Base-by-base conservation (phyloP, 495 filamentous ascomycete species). In the Terfezia boudieri region DNA sequence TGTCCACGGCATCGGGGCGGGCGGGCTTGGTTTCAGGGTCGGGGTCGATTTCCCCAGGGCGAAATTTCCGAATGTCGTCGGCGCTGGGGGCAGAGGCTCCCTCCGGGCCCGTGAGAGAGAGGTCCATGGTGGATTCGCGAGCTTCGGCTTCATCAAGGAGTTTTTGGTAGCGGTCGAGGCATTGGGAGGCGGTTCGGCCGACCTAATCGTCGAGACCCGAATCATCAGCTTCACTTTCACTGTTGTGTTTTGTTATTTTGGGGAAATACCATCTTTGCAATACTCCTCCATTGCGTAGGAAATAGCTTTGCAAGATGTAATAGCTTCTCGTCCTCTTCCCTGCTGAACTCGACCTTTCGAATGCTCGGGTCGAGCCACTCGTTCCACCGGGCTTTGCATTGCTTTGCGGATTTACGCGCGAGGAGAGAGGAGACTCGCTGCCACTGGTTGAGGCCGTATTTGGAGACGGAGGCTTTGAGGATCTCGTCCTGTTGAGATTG, bases 351-450 rank as follows among this genome's bases (percentile, higher is more conserved):
- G 62, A 92, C 87, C 72, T 96, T 96, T 56, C 87, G 83, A 70
- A 96, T 96, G 59, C 83, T 84, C 4, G 90, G 90, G 61, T 96
- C 90, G 58, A 98, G 78, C 89, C 90, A 98, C 76, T 98, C 92
- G 57, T 81, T 75, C 90, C 90, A 98, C 68, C 90, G 78, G 49
- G 90, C 92, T 71, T 96, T 96, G 76, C 90, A 96, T 71, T 96
- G 92, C 69, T 98, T 98, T 32, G 90, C 84, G 9, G 90, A 95
- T 69, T 98, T 98, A 59, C 92, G 83, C 64, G 90, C 89, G 64
- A 98, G 80, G 41, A 98, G 79, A 23, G 92, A 96, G 49, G 90
- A 95, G 43, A 95, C 89, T 66, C 90, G 90, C 64, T 92, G 89
- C 90, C 90, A 98, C 71, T 98, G 90, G 67, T 98, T 95, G 37